phyloP scores from a whole-genome alignment of 2,329 filamentous ascomycete genomes.

The Aureobasidium musti region DNA sequence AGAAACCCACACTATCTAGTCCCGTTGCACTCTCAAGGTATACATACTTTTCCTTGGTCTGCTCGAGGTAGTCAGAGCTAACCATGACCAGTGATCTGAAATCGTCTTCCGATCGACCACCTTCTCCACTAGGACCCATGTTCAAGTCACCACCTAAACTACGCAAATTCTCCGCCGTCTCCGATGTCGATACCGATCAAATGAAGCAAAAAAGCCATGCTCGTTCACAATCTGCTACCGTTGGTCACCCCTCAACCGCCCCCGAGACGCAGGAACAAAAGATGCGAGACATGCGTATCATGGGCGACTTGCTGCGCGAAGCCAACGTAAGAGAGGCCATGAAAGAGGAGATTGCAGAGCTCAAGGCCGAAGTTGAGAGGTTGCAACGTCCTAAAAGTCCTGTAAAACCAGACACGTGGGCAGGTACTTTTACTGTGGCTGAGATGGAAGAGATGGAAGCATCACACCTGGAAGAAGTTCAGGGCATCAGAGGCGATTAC shows the following conservation, averaged over 20 bases:
- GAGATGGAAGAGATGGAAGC: slow-evolving; percentile 29
- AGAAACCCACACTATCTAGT: slow-evolving; percentile 9
- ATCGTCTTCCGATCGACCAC: slow-evolving; percentile 4
- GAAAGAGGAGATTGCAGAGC: slow-evolving; percentile 28
- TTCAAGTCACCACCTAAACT: slow-evolving; percentile 28
- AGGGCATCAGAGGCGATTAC: slow-evolving; percentile 20
- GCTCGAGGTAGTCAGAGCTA: neutral
- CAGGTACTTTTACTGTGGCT: slow-evolving; percentile 13
- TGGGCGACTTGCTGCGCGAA: slow-evolving; percentile 32
- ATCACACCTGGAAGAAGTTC: slow-evolving; percentile 23
- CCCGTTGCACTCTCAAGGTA: slow-evolving; percentile 6
- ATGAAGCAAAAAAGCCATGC: slow-evolving; percentile 29
- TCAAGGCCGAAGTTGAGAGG: slow-evolving; percentile 30
- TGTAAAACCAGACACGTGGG: slow-evolving; percentile 13
- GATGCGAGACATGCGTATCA: slow-evolving; percentile 31
- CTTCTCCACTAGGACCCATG: slow-evolving; percentile 3
- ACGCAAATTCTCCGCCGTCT: slow-evolving; percentile 19
- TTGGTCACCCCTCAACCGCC: slow-evolving; percentile 29
- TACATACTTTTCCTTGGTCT: too few relatives aligned
- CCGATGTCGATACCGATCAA: slow-evolving; percentile 31
- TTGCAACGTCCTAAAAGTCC: slow-evolving; percentile 24
- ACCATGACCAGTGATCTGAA: slow-evolving; percentile 5
- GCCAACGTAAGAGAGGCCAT: slow-evolving; percentile 29
- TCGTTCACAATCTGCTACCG: slow-evolving; percentile 27
- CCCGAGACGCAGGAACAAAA: slow-evolving; percentile 30